These are phyloP conservation scores for Geoglossum cookeanum DNA, from an alignment of 2,329 filamentous ascomycete genomes.

Conservation along the genomic window DNA sequence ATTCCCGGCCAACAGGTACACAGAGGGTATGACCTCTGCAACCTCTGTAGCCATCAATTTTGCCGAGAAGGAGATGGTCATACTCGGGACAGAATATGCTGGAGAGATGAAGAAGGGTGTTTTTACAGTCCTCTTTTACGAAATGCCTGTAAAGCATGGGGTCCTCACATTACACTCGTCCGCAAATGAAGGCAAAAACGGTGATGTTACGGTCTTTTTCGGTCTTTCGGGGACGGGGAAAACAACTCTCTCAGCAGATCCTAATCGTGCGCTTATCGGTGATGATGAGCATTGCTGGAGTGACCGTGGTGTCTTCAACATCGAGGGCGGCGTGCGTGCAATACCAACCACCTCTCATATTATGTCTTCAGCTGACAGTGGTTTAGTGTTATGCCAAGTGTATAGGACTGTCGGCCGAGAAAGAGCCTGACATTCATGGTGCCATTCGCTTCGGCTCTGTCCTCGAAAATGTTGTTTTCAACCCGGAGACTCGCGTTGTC, in stretches of 20 bases:
- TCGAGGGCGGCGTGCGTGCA: slow-evolving; percentile 58
- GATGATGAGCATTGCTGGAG: slow-evolving; percentile 99
- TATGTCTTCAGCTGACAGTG: slow-evolving; percentile 6
- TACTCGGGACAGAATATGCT: slow-evolving; percentile 95
- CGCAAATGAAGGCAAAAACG: slow-evolving; percentile 85
- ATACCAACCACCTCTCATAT: background rate
- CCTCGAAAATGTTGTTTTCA: slow-evolving; percentile 96
- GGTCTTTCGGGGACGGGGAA: slow-evolving; percentile 96
- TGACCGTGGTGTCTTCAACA: slow-evolving; percentile 95
- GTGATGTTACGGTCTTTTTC: slow-evolving; percentile 98
- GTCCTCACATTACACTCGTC: slow-evolving; percentile 96
- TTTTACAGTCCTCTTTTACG: slow-evolving; percentile 98
- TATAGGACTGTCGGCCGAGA: slow-evolving; percentile 91
- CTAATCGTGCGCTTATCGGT: slow-evolving; percentile 87
- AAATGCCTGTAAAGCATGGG: slow-evolving; percentile 99
- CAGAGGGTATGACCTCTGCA: slow-evolving; percentile 93
- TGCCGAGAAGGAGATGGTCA: slow-evolving; percentile 99
- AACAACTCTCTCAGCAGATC: slow-evolving; percentile 93
- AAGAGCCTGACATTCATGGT: slow-evolving; percentile 94
- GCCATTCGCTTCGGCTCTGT: slow-evolving; percentile 95
- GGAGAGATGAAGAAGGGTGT: slow-evolving; percentile 97
- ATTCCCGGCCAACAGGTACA: slow-evolving; percentile 97
- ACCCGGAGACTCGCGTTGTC: slow-evolving; percentile 70
- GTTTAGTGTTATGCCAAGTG: slow-evolving; percentile 83
- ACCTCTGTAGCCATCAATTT: slow-evolving; percentile 99